Evolutionary conservation across 129 eudicot species (phyloP).

Genomic region (Tagetes erecta): DNA sequence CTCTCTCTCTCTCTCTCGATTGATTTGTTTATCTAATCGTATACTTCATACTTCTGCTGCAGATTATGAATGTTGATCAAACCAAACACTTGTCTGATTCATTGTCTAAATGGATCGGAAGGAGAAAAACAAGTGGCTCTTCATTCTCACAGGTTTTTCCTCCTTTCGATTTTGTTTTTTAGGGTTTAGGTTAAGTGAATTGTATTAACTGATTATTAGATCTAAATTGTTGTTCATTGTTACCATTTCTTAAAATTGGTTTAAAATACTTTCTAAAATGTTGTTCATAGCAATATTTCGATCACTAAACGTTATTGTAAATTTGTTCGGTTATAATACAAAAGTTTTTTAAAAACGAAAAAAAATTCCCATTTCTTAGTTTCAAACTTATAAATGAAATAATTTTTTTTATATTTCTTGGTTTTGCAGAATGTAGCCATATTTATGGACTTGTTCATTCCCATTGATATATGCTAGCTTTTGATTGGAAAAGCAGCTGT

Average conservation of each 20-base stretch:
- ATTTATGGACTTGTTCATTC: conserved; percentile 13
- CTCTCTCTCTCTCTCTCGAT: background rate
- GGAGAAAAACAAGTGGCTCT: conserved; percentile 31
- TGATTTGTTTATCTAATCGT: background rate
- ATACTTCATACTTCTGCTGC: background rate
- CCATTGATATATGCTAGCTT: conserved; percentile 23
- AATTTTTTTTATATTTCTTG: background rate
- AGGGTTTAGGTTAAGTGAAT: background rate
- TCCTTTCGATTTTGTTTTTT: background rate
- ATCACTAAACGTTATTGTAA: too few species aligned
- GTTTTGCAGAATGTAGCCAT: conserved; percentile 39
- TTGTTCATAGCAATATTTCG: too few species aligned
- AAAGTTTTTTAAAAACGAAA: too few species aligned
- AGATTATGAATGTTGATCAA: conserved; percentile 16
- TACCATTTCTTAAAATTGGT: conserved; percentile 11
- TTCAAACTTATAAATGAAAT: background rate
- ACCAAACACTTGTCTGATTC: conserved; percentile 10
- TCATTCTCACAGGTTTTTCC: conserved; percentile 25
- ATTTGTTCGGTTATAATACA: too few species aligned
- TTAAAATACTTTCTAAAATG: too few species aligned
- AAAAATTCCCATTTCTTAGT: too few species aligned
- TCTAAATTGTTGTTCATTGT: conserved; percentile 15
- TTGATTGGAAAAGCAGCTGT: background rate
- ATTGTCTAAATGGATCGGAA: conserved; percentile 30
- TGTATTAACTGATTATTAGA: background rate